Evolutionary conservation across 169 alveolate species (phyloP).

Genomic region (Eimeria falciformis): DNA sequence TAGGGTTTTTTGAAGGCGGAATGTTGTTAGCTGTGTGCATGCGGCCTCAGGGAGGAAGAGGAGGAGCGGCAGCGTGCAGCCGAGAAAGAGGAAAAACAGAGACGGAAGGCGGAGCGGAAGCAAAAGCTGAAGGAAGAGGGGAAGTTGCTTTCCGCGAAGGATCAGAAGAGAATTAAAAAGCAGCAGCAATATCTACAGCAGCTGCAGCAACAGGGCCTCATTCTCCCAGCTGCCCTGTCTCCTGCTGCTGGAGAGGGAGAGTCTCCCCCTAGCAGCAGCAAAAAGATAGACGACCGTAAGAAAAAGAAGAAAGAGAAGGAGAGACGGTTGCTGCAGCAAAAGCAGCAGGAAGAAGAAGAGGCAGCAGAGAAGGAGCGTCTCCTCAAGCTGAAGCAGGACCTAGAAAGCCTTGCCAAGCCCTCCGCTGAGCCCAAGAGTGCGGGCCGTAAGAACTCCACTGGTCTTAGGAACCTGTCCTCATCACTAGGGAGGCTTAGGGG

Average conservation of each 20-base stretch:
- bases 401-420: slow-evolving; percentile 32
- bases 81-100: slow-evolving; percentile 77
- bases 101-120: slow-evolving; percentile 79
- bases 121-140: slow-evolving; percentile 71
- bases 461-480: too few relatives aligned
- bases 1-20: not conserved
- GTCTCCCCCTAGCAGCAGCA: slow-evolving; percentile 82
- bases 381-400: slow-evolving; percentile 30
- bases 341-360: slow-evolving; percentile 60
- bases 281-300: slow-evolving; percentile 71
- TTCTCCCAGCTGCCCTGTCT: slow-evolving; percentile 10
- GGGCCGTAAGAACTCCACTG: too few relatives aligned
- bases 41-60: slow-evolving; percentile 59
- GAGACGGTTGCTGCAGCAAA: slow-evolving; percentile 53
- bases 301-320: slow-evolving; percentile 9
- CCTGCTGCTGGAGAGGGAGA: slow-evolving; percentile 80
- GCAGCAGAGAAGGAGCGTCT: slow-evolving; percentile 30
- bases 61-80: slow-evolving; percentile 66
- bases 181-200: slow-evolving; percentile 58
- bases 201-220: slow-evolving; percentile 35
- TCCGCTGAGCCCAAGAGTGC: too few relatives aligned
- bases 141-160: slow-evolving; percentile 66
- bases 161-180: slow-evolving; percentile 58
- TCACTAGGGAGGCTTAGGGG: too few relatives aligned
- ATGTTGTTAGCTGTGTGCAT: not conserved